phyloP scores from a whole-genome alignment of 2,329 filamentous ascomycete species.

The Pseudogymnoascus sp. region DNA sequence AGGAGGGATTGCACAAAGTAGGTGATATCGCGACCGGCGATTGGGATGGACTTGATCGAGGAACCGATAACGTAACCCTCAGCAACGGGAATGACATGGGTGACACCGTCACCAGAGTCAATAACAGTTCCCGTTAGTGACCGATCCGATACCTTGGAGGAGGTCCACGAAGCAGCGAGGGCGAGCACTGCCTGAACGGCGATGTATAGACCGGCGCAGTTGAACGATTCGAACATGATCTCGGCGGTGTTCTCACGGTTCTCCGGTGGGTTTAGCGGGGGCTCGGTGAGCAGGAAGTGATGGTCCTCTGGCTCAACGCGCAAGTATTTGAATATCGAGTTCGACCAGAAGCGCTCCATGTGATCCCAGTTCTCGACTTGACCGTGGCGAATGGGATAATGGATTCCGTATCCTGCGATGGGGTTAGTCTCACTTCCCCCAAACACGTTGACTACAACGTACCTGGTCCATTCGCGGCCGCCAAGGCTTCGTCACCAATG shows the following conservation, averaged over 20 bases:
- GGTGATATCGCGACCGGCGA: conserved; percentile 95
- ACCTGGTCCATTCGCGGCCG: conserved; percentile 76
- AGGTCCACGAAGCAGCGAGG: conserved; percentile 95
- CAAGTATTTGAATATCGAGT: conserved; percentile 99
- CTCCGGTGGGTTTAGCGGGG: conserved; percentile 93
- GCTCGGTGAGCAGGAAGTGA: conserved; percentile 95
- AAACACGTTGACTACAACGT: conserved; percentile 16
- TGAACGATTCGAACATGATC: conserved; percentile 99
- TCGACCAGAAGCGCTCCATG: conserved; percentile 99
- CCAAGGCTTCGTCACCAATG: conserved; percentile 91
- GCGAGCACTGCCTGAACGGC: conserved; percentile 96
- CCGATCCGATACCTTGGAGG: conserved; percentile 91
- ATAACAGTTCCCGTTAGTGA: conserved; percentile 97
- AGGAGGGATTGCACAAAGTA: conserved; percentile 97
- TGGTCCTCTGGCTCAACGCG: conserved; percentile 97
- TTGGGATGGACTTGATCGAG: conserved; percentile 97
- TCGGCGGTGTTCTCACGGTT: conserved; percentile 98
- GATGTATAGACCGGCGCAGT: conserved; percentile 97
- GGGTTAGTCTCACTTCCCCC: conserved; percentile 9
- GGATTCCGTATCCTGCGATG: conserved; percentile 73
- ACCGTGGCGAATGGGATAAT: conserved; percentile 95
- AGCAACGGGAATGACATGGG: conserved; percentile 95
- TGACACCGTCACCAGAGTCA: conserved; percentile 97
- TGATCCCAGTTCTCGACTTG: conserved; percentile 99
- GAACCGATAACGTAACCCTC: conserved; percentile 99